Evolutionary conservation across 225 moss, liverwort and hornwort species (phyloP).

Genomic region (Pseudoscleropodium purum): DNA sequence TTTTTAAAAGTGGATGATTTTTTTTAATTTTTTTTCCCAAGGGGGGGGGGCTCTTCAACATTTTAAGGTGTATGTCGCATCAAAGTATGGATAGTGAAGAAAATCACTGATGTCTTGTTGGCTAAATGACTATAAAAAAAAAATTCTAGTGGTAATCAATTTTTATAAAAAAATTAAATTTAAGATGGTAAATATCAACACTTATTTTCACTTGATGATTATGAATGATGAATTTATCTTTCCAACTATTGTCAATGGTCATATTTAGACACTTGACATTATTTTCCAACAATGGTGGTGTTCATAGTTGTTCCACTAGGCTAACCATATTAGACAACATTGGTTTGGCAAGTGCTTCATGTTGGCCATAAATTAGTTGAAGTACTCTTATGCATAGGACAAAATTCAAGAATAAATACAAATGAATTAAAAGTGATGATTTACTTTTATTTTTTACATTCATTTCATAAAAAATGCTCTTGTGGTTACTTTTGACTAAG

Average conservation of each 20-base stretch:
- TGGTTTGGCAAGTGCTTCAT: not conserved
- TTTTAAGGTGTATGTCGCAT: accelerated
- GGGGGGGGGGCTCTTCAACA: accelerated
- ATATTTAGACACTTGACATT: not conserved
- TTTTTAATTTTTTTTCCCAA: no score
- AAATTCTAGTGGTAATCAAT: no score
- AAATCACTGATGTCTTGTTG: not conserved
- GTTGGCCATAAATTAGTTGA: not conserved
- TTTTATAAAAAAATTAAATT: no score
- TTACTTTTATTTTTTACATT: not conserved
- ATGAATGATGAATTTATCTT: not conserved
- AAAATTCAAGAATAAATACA: not conserved
- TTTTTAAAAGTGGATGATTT: not conserved
- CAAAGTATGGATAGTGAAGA: not conserved
- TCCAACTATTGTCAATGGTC: not conserved
- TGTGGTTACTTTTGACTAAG: no score
- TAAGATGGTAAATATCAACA: not conserved
- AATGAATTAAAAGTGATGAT: not conserved
- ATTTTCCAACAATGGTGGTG: accelerated
- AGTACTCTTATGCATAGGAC: not conserved
- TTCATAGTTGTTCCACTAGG: accelerated
- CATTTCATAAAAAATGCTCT: not conserved
- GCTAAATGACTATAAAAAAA: not conserved
- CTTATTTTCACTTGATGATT: no score
- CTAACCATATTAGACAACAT: not conserved